Conservation (phyloP, 129 eudicot genomes). For the Glebionis coronaria region DNA sequence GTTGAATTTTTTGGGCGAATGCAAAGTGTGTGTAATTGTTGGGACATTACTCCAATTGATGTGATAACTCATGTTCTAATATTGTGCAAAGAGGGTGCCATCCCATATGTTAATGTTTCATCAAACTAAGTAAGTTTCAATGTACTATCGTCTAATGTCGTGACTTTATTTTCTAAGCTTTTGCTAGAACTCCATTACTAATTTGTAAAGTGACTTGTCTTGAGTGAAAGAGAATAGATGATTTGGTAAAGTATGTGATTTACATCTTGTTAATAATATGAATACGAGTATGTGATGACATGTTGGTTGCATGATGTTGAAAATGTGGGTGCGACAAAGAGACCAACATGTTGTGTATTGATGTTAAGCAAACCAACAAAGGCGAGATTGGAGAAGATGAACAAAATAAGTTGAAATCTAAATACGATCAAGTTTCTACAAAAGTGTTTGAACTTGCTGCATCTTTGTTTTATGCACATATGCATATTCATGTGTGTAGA, state of each 20-base stretch:
- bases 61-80: conserved; percentile 94
- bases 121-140: conserved; percentile 74
- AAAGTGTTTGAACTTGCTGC: conserved; percentile 53
- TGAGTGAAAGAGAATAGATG: too few relatives aligned
- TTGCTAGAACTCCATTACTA: too few relatives aligned
- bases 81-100: conserved; percentile 78
- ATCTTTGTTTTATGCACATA: conserved; percentile 38
- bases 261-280: too few relatives aligned
- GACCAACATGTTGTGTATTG: conserved; percentile 92
- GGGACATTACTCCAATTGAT: conserved; percentile 99
- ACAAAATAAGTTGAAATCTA: conserved; percentile 61
- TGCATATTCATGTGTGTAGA: conserved; percentile 1
- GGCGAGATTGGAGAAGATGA: conserved; percentile 69
- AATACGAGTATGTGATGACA: background rate
- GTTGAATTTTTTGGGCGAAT: conserved; percentile 14
- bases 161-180: background rate
- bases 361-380: conserved; percentile 75
- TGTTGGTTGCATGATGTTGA: conserved; percentile 68
- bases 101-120: conserved; percentile 85
- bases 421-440: conserved; percentile 62
- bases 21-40: conserved; percentile 90
- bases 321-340: conserved; percentile 85
- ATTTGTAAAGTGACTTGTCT: too few relatives aligned
- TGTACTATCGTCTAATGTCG: background rate
- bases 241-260: too few relatives aligned